These are phyloP conservation scores for Acanthamoeba sp. DNA, from an alignment of 208 protist species.

Conservation along the genomic window DNA sequence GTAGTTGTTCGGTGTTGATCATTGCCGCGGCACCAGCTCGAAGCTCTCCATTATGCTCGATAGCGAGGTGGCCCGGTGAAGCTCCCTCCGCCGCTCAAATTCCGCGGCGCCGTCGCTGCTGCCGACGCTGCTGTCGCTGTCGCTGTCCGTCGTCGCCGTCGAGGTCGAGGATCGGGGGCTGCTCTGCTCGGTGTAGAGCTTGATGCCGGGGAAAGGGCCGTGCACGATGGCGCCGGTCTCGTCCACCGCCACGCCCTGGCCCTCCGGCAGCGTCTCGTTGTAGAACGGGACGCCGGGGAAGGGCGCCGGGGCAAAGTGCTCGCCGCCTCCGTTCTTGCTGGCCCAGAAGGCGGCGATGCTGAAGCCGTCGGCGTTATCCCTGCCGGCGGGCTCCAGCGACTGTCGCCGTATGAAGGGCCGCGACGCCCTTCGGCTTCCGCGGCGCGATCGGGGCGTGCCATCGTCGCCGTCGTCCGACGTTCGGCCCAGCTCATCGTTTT, in stretches of 20 bases:
- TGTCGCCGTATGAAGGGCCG: constrained; percentile 23
- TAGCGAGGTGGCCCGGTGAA: neutral
- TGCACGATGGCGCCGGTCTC: constrained; percentile 28
- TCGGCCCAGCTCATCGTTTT: neutral
- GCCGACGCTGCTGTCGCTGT: neutral
- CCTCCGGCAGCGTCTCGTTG: constrained; percentile 47
- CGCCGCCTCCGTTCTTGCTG: neutral
- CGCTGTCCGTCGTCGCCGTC: neutral
- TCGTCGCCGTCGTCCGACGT: neutral
- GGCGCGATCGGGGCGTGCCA: neutral
- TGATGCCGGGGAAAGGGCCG: constrained; percentile 20
- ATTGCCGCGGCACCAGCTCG: neutral
- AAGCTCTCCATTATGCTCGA: constrained; percentile 34
- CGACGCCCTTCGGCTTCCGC: constrained; percentile 14
- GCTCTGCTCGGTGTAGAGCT: constrained; percentile 39
- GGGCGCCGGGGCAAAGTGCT: neutral
- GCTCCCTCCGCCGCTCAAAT: neutral
- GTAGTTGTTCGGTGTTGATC: neutral
- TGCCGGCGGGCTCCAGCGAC: constrained; percentile 10
- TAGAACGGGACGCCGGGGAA: constrained; percentile 39
- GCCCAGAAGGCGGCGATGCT: constrained; percentile 26
- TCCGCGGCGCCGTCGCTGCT: too few species aligned
- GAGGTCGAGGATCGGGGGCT: neutral
- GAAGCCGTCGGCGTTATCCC: constrained; percentile 12
- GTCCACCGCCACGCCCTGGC: constrained; percentile 23